Evolutionary conservation across 805 yeast genomes (phyloP), one percentile per base, ranked within the genome.

Genomic region (Brettanomyces anomalus): DNA sequence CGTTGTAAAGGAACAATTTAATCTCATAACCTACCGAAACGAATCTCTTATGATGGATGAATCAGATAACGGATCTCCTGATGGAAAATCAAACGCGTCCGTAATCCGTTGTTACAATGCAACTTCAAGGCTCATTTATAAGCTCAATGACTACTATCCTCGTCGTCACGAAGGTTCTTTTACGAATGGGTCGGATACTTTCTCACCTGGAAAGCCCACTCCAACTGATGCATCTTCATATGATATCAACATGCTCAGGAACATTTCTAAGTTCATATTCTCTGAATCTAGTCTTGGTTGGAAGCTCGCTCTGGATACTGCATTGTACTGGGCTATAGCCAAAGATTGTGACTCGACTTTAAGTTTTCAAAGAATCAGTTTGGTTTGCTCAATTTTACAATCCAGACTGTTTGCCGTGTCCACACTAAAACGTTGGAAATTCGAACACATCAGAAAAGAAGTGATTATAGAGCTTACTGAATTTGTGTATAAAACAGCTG

Each of bases 31-130:
- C 40, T 80, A 77, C 52, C 63, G 89, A 54, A 83, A 83, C 56
- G 87, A 82, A 60, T 80, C 87, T 3, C 63, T 83, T 41, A 77
- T 79, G 71, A 66, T 78, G 37, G 77, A 76, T 53, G 63, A 61
- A 37, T 37, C 53, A 4, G 52, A 46, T 37, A 24, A 39, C 6
- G 24, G 18, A 15, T 13, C 15, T 32, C 18, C 18, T n/a, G n/a
- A 28, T 21, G 14, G 15, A 18, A 5, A 7, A 21, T 32, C 24
- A 11, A 16, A 11, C 10, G 14, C 10, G 8, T 16, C 20, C 8
- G 24, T 8, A 35, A 16, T 36, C 46, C 10, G 43, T 15, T 40
- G 49, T 15, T 39, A 43, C 40, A 44, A 54, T 30, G 49, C 49
- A 31, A 44, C 51, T 6, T 48, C 51, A 4, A 44, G 44, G 3